These are phyloP conservation scores for Bruguiera gymnorhiza DNA, from an alignment of 345 rosid species.

Conservation along the genomic window DNA sequence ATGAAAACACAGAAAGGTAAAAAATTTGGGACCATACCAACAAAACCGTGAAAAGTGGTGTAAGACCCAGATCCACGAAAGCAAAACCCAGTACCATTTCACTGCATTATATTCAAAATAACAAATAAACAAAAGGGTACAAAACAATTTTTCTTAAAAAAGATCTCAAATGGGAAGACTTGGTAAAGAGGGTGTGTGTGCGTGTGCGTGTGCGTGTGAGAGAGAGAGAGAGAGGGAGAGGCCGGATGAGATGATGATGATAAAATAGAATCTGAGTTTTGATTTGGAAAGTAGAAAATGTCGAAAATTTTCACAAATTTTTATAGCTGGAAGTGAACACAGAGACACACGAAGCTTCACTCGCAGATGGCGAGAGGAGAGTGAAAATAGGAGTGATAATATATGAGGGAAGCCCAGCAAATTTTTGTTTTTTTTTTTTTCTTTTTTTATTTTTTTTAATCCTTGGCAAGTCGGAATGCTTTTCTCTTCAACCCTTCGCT, in stretches of 20 bases:
- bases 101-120: not conserved
- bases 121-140: not conserved
- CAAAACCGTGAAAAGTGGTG: not conserved
- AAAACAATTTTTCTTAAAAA: too few species aligned
- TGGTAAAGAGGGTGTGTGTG: too few species aligned
- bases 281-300: not conserved
- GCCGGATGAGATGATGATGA: too few species aligned
- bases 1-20: not conserved
- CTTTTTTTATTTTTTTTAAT: not conserved
- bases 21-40: not conserved
- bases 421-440: not conserved
- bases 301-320: not conserved
- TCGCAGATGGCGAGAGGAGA: constrained; percentile 14
- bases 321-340: not conserved
- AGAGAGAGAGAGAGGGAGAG: too few species aligned
- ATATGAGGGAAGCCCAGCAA: constrained; percentile 12
- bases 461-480: too few species aligned
- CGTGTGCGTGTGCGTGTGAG: too few species aligned
- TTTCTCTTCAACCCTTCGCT: too few species aligned
- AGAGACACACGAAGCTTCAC: not conserved
- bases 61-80: constrained; percentile 21
- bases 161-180: too few species aligned
- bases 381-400: constrained; percentile 17
- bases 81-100: constrained; percentile 16
- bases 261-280: too few species aligned